These are phyloP conservation scores for Fusarium pilosicola DNA, from an alignment of 2,329 filamentous ascomycete species.

Conservation along the genomic window DNA sequence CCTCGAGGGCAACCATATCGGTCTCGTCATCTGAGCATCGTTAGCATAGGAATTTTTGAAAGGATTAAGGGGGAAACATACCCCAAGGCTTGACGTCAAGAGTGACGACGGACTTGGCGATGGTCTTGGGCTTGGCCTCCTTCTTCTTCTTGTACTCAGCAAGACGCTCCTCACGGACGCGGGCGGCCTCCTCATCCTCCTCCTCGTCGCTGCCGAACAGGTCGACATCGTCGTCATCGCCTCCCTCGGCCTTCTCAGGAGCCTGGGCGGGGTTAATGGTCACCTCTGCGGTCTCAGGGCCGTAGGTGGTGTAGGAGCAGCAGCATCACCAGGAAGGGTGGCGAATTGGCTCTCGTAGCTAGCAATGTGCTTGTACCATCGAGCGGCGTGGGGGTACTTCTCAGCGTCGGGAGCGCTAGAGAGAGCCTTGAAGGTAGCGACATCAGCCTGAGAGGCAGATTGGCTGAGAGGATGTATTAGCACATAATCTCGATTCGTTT, in stretches of 20 bases:
- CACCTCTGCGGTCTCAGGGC: constrained; percentile 81
- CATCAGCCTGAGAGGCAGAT: constrained; percentile 91
- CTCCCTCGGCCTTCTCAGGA: constrained; percentile 43
- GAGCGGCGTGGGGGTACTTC: constrained; percentile 93
- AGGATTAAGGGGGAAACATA: constrained; percentile 60
- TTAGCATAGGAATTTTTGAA: constrained; percentile 35
- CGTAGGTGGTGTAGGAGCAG: constrained; percentile 90
- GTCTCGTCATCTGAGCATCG: constrained; percentile 82
- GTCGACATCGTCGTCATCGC: constrained; percentile 79
- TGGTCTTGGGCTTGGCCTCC: constrained; percentile 88
- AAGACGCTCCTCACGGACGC: constrained; percentile 87
- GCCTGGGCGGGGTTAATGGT: constrained; percentile 89
- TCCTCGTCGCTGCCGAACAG: constrained; percentile 95
- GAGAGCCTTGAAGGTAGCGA: constrained; percentile 92
- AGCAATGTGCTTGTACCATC: constrained; percentile 99
- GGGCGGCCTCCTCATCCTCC: constrained; percentile 87
- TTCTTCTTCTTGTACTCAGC: constrained; percentile 98
- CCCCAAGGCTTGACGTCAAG: constrained; percentile 99
- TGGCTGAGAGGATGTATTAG: constrained; percentile 51
- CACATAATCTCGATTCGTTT: constrained; percentile 4
- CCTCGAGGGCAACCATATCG: constrained; percentile 85
- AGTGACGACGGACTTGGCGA: constrained; percentile 96
- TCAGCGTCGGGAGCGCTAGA: constrained; percentile 77
- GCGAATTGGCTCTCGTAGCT: constrained; percentile 93
- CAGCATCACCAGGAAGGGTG: constrained; percentile 88